Base-by-base conservation (phyloP, 371 early-diverging fungal species). In the Mortierella sp. region DNA sequence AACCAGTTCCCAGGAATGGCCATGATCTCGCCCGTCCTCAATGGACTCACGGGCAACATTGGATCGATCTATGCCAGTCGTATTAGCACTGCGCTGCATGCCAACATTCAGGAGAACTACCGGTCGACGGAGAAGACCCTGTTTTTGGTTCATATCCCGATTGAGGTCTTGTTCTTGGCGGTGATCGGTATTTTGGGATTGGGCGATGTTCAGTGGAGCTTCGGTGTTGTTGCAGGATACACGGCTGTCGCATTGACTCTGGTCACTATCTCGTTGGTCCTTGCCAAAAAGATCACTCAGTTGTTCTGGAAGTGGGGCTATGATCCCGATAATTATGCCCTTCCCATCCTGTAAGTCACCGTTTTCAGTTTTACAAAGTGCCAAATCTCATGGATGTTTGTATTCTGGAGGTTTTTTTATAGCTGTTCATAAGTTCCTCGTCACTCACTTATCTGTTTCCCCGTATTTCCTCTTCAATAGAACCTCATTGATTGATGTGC, bases 321-420 rank as follows among this genome's bases (percentile, higher is more conserved):
- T 72, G 96, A 97, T 75, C 96, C 96, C 14, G 96, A 97, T 74
- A 95, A 96, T 83, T 96, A 95, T 81, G 94, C 95, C n/a, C 88
- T 96, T 77, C 96, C 97, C 27, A 92, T 94, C 49, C 81, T 97
- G 85, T 84, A 84, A 81, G 85, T 80, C 27, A 35, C 63, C 2
- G 4, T 16, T 29, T 12, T 60, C 8, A 12, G 35, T 60, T 4
- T 41, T 41, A 6, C 41, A 6, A 4, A 7, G 6, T 41, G 41
- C 7, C 41, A 6, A 41, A 4, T 3, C 6, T 32, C 60, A 51
- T 4, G 5, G 6, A 60, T 29, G 35, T 32, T 29, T 29, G 14
- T 18, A 12, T 60, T 60, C 27, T 27, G 21, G 3, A 12, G 58
- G 29, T 58, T 35, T 35, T n/a, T n/a, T n/a, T 8, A n/a, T n/a